These are phyloP conservation scores for Glaciozyma martinii DNA, from an alignment of 768 basidiomycete genomes.

Conservation along the genomic window DNA sequence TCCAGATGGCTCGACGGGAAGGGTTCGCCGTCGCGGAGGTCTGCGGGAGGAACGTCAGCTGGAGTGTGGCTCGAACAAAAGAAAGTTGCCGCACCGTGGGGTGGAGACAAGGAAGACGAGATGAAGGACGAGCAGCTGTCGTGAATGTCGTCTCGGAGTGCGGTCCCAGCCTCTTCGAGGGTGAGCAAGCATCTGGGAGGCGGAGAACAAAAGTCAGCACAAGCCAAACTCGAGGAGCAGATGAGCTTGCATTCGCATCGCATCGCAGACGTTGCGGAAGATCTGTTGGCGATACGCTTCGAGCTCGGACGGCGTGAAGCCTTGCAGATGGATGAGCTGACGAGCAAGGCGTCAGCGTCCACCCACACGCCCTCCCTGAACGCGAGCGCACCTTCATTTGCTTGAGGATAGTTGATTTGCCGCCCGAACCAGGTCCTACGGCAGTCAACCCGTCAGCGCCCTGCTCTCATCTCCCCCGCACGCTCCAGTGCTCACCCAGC, in stretches of 20 bases:
- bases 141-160: neutral
- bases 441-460: neutral
- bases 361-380: neutral
- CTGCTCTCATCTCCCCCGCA: neutral
- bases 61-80: neutral
- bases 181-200: too few relatives aligned
- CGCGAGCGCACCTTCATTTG: constrained; percentile 30
- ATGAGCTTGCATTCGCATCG: constrained; percentile 66
- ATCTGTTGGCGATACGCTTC: constrained; percentile 85
- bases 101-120: neutral
- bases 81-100: neutral
- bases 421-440: constrained; percentile 21
- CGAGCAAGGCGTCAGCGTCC: neutral
- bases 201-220: constrained; percentile 36
- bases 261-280: constrained; percentile 83
- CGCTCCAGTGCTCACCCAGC: constrained; percentile 11
- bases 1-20: constrained; percentile 63
- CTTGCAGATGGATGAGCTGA: constrained; percentile 81
- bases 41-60: constrained; percentile 39
- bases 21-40: constrained; percentile 68
- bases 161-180: neutral
- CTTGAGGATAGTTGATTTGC: constrained; percentile 31
- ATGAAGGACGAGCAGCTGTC: neutral
- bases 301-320: constrained; percentile 70
- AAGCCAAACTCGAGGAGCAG: constrained; percentile 81